These are phyloP conservation scores for Kwoniella sp. DNA, from an alignment of 768 basidiomycete species.

Conservation along the genomic window DNA sequence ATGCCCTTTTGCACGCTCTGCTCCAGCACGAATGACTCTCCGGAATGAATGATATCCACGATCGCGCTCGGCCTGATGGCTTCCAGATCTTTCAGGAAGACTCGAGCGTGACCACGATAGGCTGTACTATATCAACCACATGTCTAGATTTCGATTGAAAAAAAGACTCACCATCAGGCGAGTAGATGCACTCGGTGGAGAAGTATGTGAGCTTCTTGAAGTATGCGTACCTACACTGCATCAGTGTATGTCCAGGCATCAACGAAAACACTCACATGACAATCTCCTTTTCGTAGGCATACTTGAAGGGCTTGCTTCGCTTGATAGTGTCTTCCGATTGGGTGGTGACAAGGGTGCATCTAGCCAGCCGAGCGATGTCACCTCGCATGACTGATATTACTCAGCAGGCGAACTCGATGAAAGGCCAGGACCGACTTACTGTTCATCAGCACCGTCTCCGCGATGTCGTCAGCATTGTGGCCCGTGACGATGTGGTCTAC, in stretches of 20 bases:
- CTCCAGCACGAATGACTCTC: conserved; percentile 81
- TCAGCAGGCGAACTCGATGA: neutral
- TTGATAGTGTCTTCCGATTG: conserved; percentile 94
- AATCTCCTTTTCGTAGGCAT: conserved; percentile 98
- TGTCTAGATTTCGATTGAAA: neutral
- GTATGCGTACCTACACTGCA: conserved; percentile 78
- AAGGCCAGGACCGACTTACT: conserved; percentile 57
- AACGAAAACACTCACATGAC: conserved; percentile 67
- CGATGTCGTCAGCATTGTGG: conserved; percentile 98
- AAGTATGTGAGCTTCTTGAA: conserved; percentile 99
- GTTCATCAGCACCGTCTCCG: conserved; percentile 98
- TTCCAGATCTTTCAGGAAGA: conserved; percentile 92
- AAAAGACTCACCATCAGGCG: conserved; percentile 62
- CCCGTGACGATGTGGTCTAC: conserved; percentile 99
- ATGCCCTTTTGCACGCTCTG: conserved; percentile 79
- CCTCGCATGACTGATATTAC: conserved; percentile 82
- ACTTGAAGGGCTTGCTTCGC: conserved; percentile 98
- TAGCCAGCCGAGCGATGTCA: conserved; percentile 86
- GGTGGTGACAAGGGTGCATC: conserved; percentile 92
- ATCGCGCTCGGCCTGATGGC: conserved; percentile 89
- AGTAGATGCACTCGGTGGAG: conserved; percentile 98
- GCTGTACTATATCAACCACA: conserved; percentile 52
- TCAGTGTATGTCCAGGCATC: neutral
- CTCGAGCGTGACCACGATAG: conserved; percentile 91
- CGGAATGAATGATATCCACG: conserved; percentile 95